Evolutionary conservation across 495 filamentous ascomycete genomes (phyloP).

Genomic region (Aspergillus cristatus): DNA sequence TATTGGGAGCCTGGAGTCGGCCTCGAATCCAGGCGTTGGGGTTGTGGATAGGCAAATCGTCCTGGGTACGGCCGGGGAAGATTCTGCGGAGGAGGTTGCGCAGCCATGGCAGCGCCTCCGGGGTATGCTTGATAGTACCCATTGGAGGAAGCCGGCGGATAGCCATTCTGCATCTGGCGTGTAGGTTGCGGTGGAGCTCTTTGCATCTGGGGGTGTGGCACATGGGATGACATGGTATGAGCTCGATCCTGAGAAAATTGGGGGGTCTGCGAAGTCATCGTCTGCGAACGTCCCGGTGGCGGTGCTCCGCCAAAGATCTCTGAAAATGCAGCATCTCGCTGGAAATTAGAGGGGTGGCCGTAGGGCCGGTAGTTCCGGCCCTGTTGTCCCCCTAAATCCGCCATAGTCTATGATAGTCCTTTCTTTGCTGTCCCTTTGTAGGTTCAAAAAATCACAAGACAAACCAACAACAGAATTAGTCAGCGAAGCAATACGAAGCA

Average conservation of each 20-base stretch:
- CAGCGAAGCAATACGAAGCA: conserved; percentile 2
- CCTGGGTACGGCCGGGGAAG: conserved; percentile 54
- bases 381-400: conserved; percentile 71
- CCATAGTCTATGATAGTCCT: conserved; percentile 46
- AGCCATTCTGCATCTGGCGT: conserved; percentile 47
- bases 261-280: conserved; percentile 64
- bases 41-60: conserved; percentile 54
- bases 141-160: conserved; percentile 30
- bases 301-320: conserved; percentile 90
- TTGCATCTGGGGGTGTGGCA: conserved; percentile 39
- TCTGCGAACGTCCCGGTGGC: conserved; percentile 78
- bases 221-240: conserved; percentile 75
- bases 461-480: conserved; percentile 1
- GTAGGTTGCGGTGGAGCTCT: conserved; percentile 47
- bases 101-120: conserved; percentile 47
- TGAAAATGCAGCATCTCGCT: conserved; percentile 90
- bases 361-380: conserved; percentile 62
- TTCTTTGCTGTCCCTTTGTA: conserved; percentile 2
- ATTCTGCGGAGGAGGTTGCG: conserved; percentile 54
- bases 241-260: conserved; percentile 57
- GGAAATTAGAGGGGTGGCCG: conserved; percentile 58
- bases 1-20: conserved; percentile 51
- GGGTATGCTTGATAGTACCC: conserved; percentile 39
- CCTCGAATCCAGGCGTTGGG: conserved; percentile 62
- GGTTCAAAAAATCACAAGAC: conserved; percentile 3